These are phyloP conservation scores for Rhodomyrtus psidioides DNA, from an alignment of 441 rosid genomes.

Conservation along the genomic window DNA sequence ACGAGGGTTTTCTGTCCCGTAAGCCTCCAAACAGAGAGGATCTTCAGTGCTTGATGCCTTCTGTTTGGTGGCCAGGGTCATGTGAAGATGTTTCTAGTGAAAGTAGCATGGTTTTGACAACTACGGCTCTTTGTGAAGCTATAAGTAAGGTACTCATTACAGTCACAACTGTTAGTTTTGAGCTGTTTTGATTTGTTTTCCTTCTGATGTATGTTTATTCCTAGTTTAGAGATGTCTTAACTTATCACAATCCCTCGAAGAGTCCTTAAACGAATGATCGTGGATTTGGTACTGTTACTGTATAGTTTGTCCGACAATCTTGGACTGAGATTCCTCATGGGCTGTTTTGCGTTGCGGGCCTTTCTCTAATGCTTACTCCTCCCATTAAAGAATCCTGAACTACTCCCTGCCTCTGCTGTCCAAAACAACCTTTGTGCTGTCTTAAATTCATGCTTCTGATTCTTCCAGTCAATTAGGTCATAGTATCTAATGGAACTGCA, in stretches of 20 bases:
- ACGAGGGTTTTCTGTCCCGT: conserved; percentile 82
- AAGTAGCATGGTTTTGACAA: conserved; percentile 76
- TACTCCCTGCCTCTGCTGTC: not conserved
- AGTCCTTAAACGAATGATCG: not conserved
- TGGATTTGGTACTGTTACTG: not conserved
- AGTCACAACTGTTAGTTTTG: not conserved
- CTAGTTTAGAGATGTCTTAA: not conserved
- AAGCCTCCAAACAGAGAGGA: conserved; percentile 83
- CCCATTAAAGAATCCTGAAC: not conserved
- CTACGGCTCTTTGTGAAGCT: conserved; percentile 72
- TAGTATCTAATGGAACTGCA: not conserved
- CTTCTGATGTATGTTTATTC: not conserved
- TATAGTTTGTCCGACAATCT: not conserved
- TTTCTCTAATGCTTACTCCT: not conserved
- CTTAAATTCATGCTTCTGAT: not conserved
- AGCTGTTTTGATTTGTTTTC: not conserved
- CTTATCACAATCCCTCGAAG: not conserved
- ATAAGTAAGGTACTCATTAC: conserved; percentile 55
- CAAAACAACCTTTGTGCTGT: not conserved
- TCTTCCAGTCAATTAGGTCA: not conserved
- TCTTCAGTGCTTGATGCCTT: conserved; percentile 78
- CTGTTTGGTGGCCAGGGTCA: conserved; percentile 99
- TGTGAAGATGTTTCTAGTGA: conserved; percentile 71
- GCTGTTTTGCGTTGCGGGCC: not conserved
- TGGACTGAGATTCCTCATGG: not conserved